Base-by-base conservation (phyloP, 139 green algal species). In the Coelastrella sp. region DNA sequence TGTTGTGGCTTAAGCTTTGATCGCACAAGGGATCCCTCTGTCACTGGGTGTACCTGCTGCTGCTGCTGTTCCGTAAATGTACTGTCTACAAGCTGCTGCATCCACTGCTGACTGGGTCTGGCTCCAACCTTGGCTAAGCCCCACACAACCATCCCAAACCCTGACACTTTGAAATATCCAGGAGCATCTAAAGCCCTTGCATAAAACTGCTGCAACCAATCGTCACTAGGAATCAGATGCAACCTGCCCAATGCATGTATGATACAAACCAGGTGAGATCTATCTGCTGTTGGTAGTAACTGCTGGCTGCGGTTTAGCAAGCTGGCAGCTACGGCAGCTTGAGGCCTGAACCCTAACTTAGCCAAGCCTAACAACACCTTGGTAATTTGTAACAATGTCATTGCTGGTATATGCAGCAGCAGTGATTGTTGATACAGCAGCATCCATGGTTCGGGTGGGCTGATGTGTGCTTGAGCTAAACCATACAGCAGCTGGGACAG, bases 131-230 rank as follows among this genome's bases (percentile, higher is more conserved):
- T 67, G 11, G 80, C 80, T 38, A 86, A 40, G 13, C n/a, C 67
- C 80, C 80, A 86, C 2, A 86, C 66, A 23, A 86, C 80, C 64
- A 79, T 86, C 8, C 67, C 67, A 68, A 73, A 86, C 35, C 80
- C 80, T 40, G 50, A 71, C 23, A 68, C 67, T 11, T 69, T 21
- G 21, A 86, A 60, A 15, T 50, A n/a, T 5, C 40, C 64, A 21
- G 80, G 45, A 21, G 66, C 80, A 2, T 23, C 8, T 5, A 21
- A 6, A 43, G 35, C 68, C 35, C 37, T 48, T 8, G 9, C 45
- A 50, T 80, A 86, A 59, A 86, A 86, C 1, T 9, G 8, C 0
- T 7, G 23, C 50, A 86, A 25, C 80, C 80, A 86, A 8, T 3
- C 17, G 5, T 80, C 34, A 5, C 38, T 38, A 19, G 80, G 80